A percentile compares a stretch with the other conserved stretches of the same genome.
Conservation (phyloP, 2,329 filamentous ascomycete species). For the Phoma sp. region DNA sequence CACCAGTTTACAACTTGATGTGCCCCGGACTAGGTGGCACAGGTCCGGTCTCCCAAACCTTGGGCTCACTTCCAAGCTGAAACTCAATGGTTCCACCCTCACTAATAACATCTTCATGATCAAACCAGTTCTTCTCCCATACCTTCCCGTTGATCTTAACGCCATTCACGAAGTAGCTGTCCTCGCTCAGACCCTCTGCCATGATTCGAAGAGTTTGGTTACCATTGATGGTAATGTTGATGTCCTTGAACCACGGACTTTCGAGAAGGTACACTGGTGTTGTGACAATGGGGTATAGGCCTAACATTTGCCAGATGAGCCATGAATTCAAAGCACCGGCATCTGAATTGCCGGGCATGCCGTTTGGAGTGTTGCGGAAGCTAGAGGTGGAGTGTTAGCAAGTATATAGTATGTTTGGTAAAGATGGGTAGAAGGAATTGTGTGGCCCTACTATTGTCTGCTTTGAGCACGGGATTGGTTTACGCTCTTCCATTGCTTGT, state of each 20-base stretch:
- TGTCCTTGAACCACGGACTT: slow-evolving; percentile 51
- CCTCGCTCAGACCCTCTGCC: slow-evolving; percentile 58
- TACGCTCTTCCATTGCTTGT: slow-evolving; percentile 50
- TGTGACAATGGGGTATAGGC: slow-evolving; percentile 63
- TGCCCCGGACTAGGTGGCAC: slow-evolving; percentile 59
- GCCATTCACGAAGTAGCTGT: slow-evolving; percentile 66
- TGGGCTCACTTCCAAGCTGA: slow-evolving; percentile 51
- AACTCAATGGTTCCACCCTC: slow-evolving; percentile 60
- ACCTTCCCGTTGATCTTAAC: slow-evolving; percentile 67
- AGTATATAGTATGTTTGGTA: neutral
- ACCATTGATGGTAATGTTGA: slow-evolving; percentile 65
- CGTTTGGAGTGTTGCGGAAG: slow-evolving; percentile 37
- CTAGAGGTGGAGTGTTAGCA: neutral
- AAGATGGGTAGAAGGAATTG: too few relatives aligned
- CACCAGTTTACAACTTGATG: neutral
- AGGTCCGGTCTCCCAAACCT: slow-evolving; percentile 58
- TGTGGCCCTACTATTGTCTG: slow-evolving; percentile 38
- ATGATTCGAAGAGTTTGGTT: slow-evolving; percentile 61
- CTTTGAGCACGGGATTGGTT: slow-evolving; percentile 38
- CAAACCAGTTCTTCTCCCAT: slow-evolving; percentile 71
- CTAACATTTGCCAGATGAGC: slow-evolving; percentile 57
- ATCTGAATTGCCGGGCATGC: slow-evolving; percentile 54
- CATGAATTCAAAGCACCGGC: slow-evolving; percentile 57
- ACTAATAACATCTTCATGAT: slow-evolving; percentile 66
- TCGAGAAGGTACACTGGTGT: slow-evolving; percentile 71